Percentiles rank a stretch among this genome's conserved stretches.
These are phyloP conservation scores for Solanum etuberosum DNA, from an alignment of 257 asterid species.

Conservation along the genomic window DNA sequence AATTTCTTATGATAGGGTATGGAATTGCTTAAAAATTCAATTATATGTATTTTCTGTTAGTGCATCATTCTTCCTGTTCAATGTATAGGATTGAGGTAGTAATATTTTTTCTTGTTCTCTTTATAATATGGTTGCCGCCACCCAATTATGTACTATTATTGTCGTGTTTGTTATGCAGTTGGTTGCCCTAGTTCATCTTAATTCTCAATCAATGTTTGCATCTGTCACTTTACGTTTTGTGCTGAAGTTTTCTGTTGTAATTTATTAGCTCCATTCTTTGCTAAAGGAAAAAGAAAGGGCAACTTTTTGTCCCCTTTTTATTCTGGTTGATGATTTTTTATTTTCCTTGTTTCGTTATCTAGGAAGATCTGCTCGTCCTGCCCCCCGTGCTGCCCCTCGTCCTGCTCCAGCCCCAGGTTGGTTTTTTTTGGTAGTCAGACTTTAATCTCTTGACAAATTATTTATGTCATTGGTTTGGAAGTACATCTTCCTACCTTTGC, in stretches of 20 bases:
- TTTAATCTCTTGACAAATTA: background rate
- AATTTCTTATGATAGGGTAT: background rate
- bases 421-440: background rate
- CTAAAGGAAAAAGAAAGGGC: background rate
- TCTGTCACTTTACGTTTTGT: background rate
- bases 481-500: background rate
- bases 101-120: background rate
- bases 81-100: background rate
- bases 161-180: background rate
- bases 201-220: background rate
- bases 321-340: background rate
- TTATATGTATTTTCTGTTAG: background rate
- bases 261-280: background rate
- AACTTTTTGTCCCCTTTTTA: background rate
- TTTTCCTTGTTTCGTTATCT: conserved; percentile 1
- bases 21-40: background rate
- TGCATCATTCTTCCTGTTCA: background rate
- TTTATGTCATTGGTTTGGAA: background rate
- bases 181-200: background rate
- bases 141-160: background rate
- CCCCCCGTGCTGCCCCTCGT: conserved; percentile 30
- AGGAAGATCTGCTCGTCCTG: conserved; percentile 86
- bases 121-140: background rate
- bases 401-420: conserved; percentile 3
- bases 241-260: background rate